A percentile compares a stretch with the other conserved stretches of the same genome.
These are phyloP conservation scores for Sordaria brevicollis DNA, from an alignment of 495 filamentous ascomycete species.

Conservation along the genomic window DNA sequence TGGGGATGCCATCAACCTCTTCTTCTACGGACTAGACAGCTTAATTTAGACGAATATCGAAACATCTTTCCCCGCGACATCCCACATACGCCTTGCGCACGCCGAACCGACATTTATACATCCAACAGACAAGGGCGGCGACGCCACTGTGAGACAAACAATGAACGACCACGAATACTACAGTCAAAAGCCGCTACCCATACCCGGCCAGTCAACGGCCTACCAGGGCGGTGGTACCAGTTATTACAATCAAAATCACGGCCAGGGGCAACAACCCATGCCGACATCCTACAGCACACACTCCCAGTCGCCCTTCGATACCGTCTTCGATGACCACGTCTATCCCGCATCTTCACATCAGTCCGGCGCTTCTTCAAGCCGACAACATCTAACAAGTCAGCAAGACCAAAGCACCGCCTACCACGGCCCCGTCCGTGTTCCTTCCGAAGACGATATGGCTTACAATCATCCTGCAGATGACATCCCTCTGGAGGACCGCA, in stretches of 20 bases:
- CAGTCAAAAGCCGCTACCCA: constrained; percentile 37
- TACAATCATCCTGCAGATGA: constrained; percentile 43
- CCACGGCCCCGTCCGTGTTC: constrained; percentile 35
- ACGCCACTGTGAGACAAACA: neutral
- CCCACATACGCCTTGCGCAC: neutral
- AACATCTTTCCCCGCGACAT: neutral
- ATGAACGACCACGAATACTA: constrained; percentile 87
- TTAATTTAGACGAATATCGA: neutral
- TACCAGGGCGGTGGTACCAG: constrained; percentile 20
- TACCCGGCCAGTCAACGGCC: constrained; percentile 11
- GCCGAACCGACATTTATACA: neutral
- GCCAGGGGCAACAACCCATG: neutral
- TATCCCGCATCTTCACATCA: constrained; percentile 43
- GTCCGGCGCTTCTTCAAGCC: constrained; percentile 15
- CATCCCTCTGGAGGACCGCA: constrained; percentile 53
- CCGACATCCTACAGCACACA: constrained; percentile 21
- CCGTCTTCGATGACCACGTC: constrained; percentile 50
- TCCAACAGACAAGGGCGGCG: neutral
- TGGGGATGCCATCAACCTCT: neutral
- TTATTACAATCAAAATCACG: constrained; percentile 25
- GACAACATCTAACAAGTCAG: constrained; percentile 35
- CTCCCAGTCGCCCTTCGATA: constrained; percentile 41
- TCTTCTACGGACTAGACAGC: neutral
- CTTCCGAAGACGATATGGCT: constrained; percentile 25
- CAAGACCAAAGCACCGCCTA: constrained; percentile 48